Evolutionary conservation across 177 flowering plant genomes (phyloP).

Genomic region (Vitis hybrid): DNA sequence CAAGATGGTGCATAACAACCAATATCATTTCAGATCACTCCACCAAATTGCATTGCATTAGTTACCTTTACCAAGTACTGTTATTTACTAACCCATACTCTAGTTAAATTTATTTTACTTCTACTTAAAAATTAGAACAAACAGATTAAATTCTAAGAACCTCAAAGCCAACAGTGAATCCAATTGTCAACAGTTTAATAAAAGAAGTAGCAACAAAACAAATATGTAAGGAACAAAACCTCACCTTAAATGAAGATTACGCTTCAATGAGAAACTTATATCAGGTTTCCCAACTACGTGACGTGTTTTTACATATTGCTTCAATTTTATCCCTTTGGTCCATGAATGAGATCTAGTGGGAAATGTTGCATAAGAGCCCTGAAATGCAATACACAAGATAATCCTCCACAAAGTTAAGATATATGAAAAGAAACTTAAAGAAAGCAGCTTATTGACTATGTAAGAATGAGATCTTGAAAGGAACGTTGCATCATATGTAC

Average conservation of each 20-base stretch:
- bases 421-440: background rate
- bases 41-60: no score
- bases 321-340: slow-evolving; percentile 35
- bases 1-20: no score
- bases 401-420: background rate
- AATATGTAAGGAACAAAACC: slow-evolving; percentile 5
- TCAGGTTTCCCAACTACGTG: slow-evolving; percentile 27
- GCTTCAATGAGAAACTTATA: slow-evolving; percentile 23
- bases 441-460: background rate
- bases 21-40: no score
- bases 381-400: slow-evolving; percentile 9
- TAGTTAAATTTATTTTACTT: no score
- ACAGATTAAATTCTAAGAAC: no score
- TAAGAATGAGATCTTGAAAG: background rate
- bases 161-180: no score
- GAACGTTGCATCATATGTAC: background rate
- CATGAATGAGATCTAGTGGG: slow-evolving; percentile 30
- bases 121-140: no score
- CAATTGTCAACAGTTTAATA: no score
- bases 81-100: no score
- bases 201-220: background rate
- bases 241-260: slow-evolving; percentile 35
- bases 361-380: slow-evolving; percentile 46
- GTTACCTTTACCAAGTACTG: no score
- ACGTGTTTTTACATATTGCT: slow-evolving; percentile 22